A percentile compares a stretch with the other conserved stretches of the same genome.
These are phyloP conservation scores for Excoecaria agallocha DNA, from an alignment of 345 rosid genomes.

Conservation along the genomic window DNA sequence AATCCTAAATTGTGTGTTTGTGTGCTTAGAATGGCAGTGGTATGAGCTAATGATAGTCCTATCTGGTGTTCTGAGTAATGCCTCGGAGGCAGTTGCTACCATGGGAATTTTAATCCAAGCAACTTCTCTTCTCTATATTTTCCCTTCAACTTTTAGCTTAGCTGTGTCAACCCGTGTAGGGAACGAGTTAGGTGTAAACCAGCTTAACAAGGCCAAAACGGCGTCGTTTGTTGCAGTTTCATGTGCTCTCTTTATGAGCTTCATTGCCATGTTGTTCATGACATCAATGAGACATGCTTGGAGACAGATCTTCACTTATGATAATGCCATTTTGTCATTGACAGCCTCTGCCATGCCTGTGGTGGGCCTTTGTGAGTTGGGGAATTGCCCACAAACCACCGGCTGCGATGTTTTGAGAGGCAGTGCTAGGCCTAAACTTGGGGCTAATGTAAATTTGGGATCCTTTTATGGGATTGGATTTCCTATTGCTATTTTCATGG, in stretches of 20 bases:
- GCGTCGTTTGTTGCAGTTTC: conserved; percentile 36
- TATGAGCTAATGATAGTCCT: conserved; percentile 58
- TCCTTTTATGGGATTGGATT: conserved; percentile 57
- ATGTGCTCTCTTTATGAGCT: conserved; percentile 35
- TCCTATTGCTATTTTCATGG: conserved; percentile 40
- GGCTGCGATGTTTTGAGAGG: conserved; percentile 54
- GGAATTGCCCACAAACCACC: conserved; percentile 58
- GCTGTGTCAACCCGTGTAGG: conserved; percentile 54
- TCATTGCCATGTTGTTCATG: conserved; percentile 35
- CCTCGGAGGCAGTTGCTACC: conserved; percentile 46
- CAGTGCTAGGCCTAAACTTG: conserved; percentile 50
- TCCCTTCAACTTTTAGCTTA: conserved; percentile 44
- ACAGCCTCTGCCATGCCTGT: conserved; percentile 44
- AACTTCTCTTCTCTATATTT: conserved; percentile 48
- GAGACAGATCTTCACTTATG: conserved; percentile 46
- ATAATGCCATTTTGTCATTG: conserved; percentile 37
- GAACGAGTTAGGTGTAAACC: conserved; percentile 45
- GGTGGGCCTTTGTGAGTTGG: conserved; percentile 53
- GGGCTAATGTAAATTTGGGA: conserved; percentile 42
- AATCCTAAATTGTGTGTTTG: conserved; percentile 46
- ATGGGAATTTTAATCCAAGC: conserved; percentile 57
- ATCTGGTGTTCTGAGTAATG: conserved; percentile 39
- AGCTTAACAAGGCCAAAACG: conserved; percentile 34
- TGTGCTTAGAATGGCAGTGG: conserved; percentile 72
- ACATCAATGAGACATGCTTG: conserved; percentile 39